phyloP scores from a whole-genome alignment of 352 stramenopile species.

The Phytophthora fragariae region DNA sequence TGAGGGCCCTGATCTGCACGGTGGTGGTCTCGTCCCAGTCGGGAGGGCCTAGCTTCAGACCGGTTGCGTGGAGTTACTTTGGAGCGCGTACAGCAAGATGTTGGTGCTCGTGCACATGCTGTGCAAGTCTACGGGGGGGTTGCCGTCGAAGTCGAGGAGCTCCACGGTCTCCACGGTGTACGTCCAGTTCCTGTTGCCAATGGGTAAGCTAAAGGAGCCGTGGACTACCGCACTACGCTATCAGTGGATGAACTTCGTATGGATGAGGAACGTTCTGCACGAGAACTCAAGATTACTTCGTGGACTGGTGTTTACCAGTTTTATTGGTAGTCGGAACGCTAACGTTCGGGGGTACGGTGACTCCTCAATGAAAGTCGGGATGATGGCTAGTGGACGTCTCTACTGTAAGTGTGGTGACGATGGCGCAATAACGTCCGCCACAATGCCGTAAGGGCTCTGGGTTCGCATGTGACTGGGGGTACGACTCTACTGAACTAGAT shows the following conservation, averaged over 20 bases:
- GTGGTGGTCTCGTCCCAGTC: neutral
- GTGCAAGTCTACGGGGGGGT: neutral
- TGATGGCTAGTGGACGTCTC: neutral
- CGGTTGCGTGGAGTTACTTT: too few species aligned
- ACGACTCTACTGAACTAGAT: neutral
- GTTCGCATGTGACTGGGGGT: too few species aligned
- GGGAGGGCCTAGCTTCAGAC: neutral
- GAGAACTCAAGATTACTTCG: neutral
- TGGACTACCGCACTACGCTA: too few species aligned
- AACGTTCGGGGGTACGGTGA: neutral
- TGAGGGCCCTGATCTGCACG: neutral
- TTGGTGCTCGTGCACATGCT: neutral
- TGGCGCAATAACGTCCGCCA: too few species aligned
- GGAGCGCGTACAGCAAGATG: too few species aligned
- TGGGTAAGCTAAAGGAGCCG: too few species aligned
- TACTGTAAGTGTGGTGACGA: neutral
- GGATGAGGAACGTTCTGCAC: neutral
- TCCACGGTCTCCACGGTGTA: neutral
- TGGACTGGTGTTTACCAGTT: neutral
- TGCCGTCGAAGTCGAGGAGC: neutral
- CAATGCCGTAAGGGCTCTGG: too few species aligned
- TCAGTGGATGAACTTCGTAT: too few species aligned
- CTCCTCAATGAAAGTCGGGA: neutral
- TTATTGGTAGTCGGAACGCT: neutral
- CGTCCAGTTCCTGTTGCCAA: too few species aligned